Base-by-base conservation (phyloP, 2,329 filamentous ascomycete genomes). In the Pseudogymnoascus sp. region DNA sequence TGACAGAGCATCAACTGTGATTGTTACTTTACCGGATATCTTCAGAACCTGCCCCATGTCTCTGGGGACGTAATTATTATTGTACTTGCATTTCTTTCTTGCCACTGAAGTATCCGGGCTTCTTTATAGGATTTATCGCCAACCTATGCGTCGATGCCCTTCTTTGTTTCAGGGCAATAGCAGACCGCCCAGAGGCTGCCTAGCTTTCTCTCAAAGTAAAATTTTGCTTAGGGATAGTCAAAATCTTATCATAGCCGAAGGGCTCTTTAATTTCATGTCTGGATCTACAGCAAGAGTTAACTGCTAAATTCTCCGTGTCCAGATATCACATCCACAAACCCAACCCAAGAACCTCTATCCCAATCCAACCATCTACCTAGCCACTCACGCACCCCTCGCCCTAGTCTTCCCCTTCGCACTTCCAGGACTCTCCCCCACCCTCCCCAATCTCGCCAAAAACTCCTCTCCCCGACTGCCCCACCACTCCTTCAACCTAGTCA, bases 401-500 rank as follows among this genome's bases (percentile, higher is more conserved):
- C 17, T 19, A 13, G 1, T 33, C 50, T 56, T 56, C 50, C 29
- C 50, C 50, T 33, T 56, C 26, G 29, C 50, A 33, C 50, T 56
- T n/a, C 4, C 4, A 13, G 50, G 50, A 33, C 50, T 56, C 50
- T 56, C 50, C 50, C 50, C 50, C 7, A 56, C 50, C 29, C 50
- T 56, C 29, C 33, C 37, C 33, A 60, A 38, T 19, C 59, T 40
- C 59, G 33, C 59, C 37, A 60, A 13, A 60, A 60, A 38, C 33
- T 42, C 59, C 19, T 60, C 35, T 21, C 38, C 59, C 13, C 21
- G 23, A 42, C 59, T 42, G 19, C 59, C 38, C 72, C 72, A 75
- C 79, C 81, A 84, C 56, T 75, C 75, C 66, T 76, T 77, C 66
- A 88, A 72, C 62, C 77, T 75, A 53, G 70, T 71, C 62, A 82